These are phyloP conservation scores for Populus nigra DNA, from an alignment of 345 rosid species.

Conservation along the genomic window DNA sequence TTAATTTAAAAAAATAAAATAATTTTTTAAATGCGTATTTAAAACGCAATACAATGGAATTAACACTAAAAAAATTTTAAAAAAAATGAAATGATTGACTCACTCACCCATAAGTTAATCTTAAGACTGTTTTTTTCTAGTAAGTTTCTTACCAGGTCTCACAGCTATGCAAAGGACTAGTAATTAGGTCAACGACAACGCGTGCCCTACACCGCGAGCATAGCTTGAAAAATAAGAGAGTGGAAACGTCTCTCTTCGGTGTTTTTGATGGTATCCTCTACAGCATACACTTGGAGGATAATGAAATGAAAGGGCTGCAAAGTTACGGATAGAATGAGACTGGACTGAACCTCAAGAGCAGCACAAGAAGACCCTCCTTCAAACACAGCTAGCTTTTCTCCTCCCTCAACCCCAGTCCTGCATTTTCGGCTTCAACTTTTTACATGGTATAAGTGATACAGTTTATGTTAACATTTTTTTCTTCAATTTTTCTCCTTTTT, in stretches of 20 bases:
- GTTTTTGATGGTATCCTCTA: not conserved
- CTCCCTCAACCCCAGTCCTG: not conserved
- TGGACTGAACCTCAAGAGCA: not conserved
- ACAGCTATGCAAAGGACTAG: not conserved
- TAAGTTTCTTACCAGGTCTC: too few relatives aligned
- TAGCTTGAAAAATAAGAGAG: not conserved
- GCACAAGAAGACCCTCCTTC: not conserved
- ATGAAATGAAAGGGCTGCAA: not conserved
- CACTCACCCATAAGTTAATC: too few relatives aligned
- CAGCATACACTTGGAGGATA: not conserved
- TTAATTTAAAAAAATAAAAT: too few relatives aligned
- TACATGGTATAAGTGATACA: not conserved
- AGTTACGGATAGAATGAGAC: slow-evolving; percentile 1
- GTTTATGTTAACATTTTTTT: slow-evolving; percentile 2
- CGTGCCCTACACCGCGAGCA: not conserved
- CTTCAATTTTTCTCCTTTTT: not conserved
- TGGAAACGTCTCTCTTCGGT: not conserved
- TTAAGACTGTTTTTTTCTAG: too few relatives aligned
- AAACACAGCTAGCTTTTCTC: too few relatives aligned
- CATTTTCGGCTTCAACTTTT: not conserved
- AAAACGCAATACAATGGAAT: too few relatives aligned
- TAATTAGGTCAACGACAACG: not conserved
- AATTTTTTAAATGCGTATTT: too few relatives aligned
- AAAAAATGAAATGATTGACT: too few relatives aligned
- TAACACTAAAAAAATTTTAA: too few relatives aligned